phyloP scores from a whole-genome alignment of 345 rosid species.

The Gossypium mustelinum region DNA sequence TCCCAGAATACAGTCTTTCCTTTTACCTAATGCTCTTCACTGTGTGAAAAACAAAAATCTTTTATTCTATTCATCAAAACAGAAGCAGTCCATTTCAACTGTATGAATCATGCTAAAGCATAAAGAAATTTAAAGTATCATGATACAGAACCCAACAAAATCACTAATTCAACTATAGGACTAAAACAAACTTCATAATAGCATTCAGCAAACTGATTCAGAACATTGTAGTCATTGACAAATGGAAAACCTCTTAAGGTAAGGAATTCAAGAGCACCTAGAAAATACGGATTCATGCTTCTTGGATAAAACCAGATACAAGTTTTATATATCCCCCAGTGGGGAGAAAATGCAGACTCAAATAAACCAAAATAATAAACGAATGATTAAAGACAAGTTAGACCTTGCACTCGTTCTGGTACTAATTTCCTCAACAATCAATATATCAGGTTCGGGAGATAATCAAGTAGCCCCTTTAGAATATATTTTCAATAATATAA shows the following conservation, averaged over 20 bases:
- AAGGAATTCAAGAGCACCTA: neutral
- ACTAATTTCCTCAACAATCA: neutral
- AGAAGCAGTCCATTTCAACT: neutral
- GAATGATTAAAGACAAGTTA: neutral
- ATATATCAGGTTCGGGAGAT: neutral
- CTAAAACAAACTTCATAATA: neutral
- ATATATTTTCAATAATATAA: neutral
- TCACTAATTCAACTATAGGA: neutral
- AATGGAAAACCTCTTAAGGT: neutral
- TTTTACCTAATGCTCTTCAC: conserved; percentile 1
- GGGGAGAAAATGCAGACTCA: neutral
- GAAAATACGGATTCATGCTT: neutral
- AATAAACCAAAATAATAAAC: neutral
- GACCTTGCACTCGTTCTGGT: neutral
- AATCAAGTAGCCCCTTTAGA: neutral
- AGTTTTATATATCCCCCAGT: neutral
- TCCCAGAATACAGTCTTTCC: neutral
- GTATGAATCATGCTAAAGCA: neutral
- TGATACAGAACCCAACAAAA: neutral
- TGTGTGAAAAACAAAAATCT: neutral
- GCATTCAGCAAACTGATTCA: neutral
- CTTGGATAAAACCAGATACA: neutral
- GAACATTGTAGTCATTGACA: neutral
- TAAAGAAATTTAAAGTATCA: neutral
- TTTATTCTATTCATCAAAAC: neutral